Evolutionary conservation across 2,329 filamentous ascomycete species (phyloP).

Genomic region (Leptographium radiaticola): DNA sequence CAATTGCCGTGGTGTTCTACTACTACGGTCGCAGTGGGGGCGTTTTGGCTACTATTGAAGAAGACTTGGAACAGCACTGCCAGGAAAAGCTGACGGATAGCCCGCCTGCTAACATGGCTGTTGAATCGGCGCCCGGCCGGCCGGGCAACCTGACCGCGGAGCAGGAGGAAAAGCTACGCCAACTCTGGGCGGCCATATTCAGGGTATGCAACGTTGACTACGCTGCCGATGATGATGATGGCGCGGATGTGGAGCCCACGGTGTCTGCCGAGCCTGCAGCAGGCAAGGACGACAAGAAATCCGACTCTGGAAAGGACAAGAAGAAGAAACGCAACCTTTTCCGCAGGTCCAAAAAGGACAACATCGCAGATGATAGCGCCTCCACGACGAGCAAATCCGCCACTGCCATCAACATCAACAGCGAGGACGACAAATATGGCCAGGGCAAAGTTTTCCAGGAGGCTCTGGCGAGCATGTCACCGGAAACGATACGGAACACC

Average conservation of each 20-base stretch:
- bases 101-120: slow-evolving; percentile 9
- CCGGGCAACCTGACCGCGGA: slow-evolving; percentile 80
- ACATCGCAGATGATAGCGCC: slow-evolving; percentile 18
- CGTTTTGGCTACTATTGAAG: not conserved
- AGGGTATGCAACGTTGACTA: slow-evolving; percentile 57
- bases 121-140: slow-evolving; percentile 49
- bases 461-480: slow-evolving; percentile 61
- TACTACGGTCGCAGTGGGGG: not conserved
- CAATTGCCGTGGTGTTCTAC: not conserved
- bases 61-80: not conserved
- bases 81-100: not conserved
- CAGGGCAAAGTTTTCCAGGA: slow-evolving; percentile 78
- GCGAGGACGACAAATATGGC: slow-evolving; percentile 81
- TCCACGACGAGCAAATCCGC: not conserved
- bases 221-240: slow-evolving; percentile 16
- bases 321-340: slow-evolving; percentile 65
- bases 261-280: slow-evolving; percentile 13
- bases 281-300: slow-evolving; percentile 20
- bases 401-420: slow-evolving; percentile 13
- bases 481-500: slow-evolving; percentile 64
- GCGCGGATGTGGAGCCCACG: slow-evolving; percentile 11
- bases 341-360: slow-evolving; percentile 43
- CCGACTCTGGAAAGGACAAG: slow-evolving; percentile 41
- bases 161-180: slow-evolving; percentile 75
- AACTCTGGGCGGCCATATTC: slow-evolving; percentile 69